A percentile compares a stretch with the other conserved stretches of the same genome.
Evolutionary conservation across 495 filamentous ascomycete species (phyloP).

Genomic region (Annulohypoxylon moriforme): DNA sequence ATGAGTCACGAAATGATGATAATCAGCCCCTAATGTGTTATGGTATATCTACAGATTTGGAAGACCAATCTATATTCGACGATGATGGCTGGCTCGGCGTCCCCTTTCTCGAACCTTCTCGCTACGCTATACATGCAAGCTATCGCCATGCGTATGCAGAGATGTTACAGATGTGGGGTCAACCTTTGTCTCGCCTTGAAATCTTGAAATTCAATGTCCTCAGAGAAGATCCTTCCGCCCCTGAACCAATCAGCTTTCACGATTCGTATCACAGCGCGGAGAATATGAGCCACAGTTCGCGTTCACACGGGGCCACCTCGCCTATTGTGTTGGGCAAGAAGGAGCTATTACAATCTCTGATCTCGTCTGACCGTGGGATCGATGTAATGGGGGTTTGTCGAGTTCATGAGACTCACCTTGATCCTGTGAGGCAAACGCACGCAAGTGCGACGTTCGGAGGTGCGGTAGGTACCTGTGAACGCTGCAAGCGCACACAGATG

Average conservation of each 20-base stretch:
- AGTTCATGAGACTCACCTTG: constrained; percentile 65
- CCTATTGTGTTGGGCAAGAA: constrained; percentile 62
- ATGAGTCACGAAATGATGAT: constrained; percentile 57
- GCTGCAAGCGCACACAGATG: constrained; percentile 62
- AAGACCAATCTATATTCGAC: constrained; percentile 82
- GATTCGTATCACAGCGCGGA: constrained; percentile 50
- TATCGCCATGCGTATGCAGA: constrained; percentile 87
- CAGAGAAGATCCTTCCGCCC: constrained; percentile 52
- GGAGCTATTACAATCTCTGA: constrained; percentile 53
- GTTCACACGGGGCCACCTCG: constrained; percentile 46
- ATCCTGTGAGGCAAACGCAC: constrained; percentile 59
- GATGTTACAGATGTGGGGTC: constrained; percentile 83
- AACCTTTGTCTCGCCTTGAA: constrained; percentile 79
- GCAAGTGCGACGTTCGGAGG: constrained; percentile 56
- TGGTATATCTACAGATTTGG: constrained; percentile 71
- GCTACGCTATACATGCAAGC: constrained; percentile 68
- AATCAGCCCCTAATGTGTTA: constrained; percentile 55
- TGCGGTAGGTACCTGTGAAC: constrained; percentile 66
- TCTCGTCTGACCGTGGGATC: constrained; percentile 60
- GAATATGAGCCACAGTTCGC: constrained; percentile 37
- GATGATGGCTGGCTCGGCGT: constrained; percentile 75
- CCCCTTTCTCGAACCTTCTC: constrained; percentile 74
- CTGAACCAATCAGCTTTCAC: constrained; percentile 45
- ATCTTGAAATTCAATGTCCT: constrained; percentile 84
- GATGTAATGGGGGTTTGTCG: constrained; percentile 70